phyloP scores from a whole-genome alignment of 2,329 filamentous ascomycete species.

The Cordyceps cateniannulata region DNA sequence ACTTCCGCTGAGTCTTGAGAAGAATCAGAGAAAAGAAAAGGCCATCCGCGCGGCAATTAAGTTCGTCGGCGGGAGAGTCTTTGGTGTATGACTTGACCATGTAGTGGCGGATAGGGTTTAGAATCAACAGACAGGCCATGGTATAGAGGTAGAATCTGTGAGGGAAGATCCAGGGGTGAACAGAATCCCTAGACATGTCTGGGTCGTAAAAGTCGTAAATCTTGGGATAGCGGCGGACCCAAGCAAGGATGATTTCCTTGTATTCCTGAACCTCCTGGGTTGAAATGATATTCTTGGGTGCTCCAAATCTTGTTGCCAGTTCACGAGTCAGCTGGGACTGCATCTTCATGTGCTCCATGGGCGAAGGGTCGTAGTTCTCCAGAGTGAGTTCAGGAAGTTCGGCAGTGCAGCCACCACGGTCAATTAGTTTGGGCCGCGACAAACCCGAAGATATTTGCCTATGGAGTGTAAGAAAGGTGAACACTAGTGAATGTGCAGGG shows the following conservation, averaged over 20 bases:
- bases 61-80: slow-evolving; percentile 24
- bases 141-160: slow-evolving; percentile 41
- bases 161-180: slow-evolving; percentile 34
- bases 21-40: slow-evolving; percentile 36
- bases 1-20: slow-evolving; percentile 30
- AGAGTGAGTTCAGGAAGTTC: slow-evolving; percentile 26
- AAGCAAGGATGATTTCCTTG: slow-evolving; percentile 29
- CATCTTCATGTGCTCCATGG: slow-evolving; percentile 27
- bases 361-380: slow-evolving; percentile 26
- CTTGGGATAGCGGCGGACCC: slow-evolving; percentile 34
- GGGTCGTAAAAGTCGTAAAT: slow-evolving; percentile 33
- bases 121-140: slow-evolving; percentile 38
- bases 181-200: slow-evolving; percentile 33
- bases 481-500: not conserved
- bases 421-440: slow-evolving; percentile 28
- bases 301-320: slow-evolving; percentile 20
- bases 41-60: slow-evolving; percentile 31
- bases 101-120: slow-evolving; percentile 40
- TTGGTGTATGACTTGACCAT: slow-evolving; percentile 31
- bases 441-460: slow-evolving; percentile 30
- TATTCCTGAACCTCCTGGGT: slow-evolving; percentile 23
- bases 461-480: not conserved
- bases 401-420: slow-evolving; percentile 27
- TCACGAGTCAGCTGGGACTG: slow-evolving; percentile 21
- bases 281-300: slow-evolving; percentile 21